A percentile compares a stretch with the other conserved stretches of the same genome.
These are phyloP conservation scores for Solanum paucissectum DNA, from an alignment of 257 asterid genomes.

Conservation along the genomic window DNA sequence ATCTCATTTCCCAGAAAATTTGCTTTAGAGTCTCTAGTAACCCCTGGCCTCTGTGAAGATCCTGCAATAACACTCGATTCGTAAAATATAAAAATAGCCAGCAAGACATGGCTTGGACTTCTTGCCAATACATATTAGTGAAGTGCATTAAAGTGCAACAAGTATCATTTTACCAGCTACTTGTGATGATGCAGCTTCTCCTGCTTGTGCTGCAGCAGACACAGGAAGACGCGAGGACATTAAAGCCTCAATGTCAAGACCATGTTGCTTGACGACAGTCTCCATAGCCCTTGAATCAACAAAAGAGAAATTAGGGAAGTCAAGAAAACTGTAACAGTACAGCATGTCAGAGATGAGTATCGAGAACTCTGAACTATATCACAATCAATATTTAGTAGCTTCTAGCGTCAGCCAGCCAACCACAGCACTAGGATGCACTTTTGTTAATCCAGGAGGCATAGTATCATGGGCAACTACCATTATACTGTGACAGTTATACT, in stretches of 20 bases:
- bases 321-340: neutral
- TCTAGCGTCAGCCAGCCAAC: neutral
- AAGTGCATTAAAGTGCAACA: neutral
- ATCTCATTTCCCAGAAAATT: slow-evolving; percentile 55
- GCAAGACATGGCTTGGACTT: neutral
- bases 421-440: neutral
- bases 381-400: neutral
- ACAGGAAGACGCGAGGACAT: slow-evolving; percentile 74
- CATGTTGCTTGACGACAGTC: slow-evolving; percentile 89
- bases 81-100: neutral
- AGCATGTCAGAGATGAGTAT: neutral
- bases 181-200: slow-evolving; percentile 70
- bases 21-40: slow-evolving; percentile 43
- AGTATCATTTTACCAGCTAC: slow-evolving; percentile 43
- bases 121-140: neutral
- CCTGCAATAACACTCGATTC: slow-evolving; percentile 28
- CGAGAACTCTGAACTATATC: neutral
- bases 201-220: slow-evolving; percentile 63
- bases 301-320: neutral
- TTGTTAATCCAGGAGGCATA: neutral
- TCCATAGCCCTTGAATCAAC: slow-evolving; percentile 86
- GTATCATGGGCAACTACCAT: neutral
- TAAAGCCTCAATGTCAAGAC: slow-evolving; percentile 83
- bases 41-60: slow-evolving; percentile 47
- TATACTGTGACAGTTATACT: neutral